Evolutionary conservation across 2,329 filamentous ascomycete genomes (phyloP), one percentile per base, ranked within the genome.

Genomic region (Ophiostoma pallidulum): DNA sequence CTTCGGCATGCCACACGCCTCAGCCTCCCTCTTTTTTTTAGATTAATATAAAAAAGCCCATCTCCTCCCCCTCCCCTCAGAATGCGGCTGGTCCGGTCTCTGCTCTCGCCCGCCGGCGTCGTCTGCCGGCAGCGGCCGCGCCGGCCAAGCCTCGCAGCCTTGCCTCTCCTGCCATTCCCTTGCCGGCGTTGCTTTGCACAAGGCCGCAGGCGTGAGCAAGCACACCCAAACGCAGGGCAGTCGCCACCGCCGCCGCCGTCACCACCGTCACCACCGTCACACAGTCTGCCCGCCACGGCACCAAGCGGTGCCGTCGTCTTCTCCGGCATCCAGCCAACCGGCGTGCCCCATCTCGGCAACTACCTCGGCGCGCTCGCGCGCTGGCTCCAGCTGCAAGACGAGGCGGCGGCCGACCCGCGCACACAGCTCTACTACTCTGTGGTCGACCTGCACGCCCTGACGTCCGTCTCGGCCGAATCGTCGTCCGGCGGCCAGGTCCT

Each of bases 311-410:
- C 54, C 47, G 72, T 84, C 50, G 78, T 97, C 59, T 96, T 98
- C 71, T 97, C 92, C 4, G 92, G 90, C 45, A 98, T 98, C 57
- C 92, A 98, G 65, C 92, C 92, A 16, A 98, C 92, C 0, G 92
- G 91, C 31, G 75, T 94, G 20, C 92, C 92, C 13, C 92, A 98
- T 64, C 69, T 98, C 26, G 92, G 92, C 47, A 98, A 98, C 67
- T 98, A 96, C 65, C 75, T 94, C 10, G 92, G 92, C 22, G 92
- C 92, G 14, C 69, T 98, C 47, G 78, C 80, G 43, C 80, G 88
- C 72, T 98, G 92, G 92, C 84, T 85, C 40, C 73, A 75, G 51
- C 72, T 96, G 8, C 91, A 98, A 55, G 70, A 88, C 51, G 69
- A 75, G 32, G 71, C 79, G 0, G 54, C 68, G 0, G 61, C 72